phyloP scores from a whole-genome alignment of 2,329 filamentous ascomycete genomes.

The Pseudonectria foliicola region DNA sequence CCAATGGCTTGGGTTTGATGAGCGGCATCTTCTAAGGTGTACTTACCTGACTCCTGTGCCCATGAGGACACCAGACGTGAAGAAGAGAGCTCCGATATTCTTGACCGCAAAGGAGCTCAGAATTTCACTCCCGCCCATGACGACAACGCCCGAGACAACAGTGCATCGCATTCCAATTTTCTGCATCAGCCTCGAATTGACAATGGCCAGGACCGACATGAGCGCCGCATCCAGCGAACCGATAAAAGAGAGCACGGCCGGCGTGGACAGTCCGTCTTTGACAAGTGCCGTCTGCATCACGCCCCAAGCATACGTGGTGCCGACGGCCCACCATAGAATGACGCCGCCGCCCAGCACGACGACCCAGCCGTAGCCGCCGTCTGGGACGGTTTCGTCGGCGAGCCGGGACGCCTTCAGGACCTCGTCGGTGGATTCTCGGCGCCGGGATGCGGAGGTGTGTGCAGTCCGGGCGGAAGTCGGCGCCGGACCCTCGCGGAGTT shows the following conservation, averaged over 20 bases:
- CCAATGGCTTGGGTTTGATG: neutral
- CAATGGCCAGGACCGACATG: slow-evolving; percentile 44
- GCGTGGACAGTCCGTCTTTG: slow-evolving; percentile 36
- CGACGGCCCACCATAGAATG: slow-evolving; percentile 50
- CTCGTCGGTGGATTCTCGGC: slow-evolving; percentile 8
- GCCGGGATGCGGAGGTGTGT: neutral
- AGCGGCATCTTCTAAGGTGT: neutral
- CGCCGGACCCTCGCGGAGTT: slow-evolving; percentile 4
- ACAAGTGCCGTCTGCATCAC: slow-evolving; percentile 52
- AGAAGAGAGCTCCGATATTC: slow-evolving; percentile 29
- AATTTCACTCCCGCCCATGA: slow-evolving; percentile 44
- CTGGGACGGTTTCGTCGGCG: slow-evolving; percentile 40
- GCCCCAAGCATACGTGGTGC: slow-evolving; percentile 52
- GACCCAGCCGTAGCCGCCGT: slow-evolving; percentile 51
- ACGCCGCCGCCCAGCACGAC: slow-evolving; percentile 44
- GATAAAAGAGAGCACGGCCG: slow-evolving; percentile 51
- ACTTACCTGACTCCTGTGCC: slow-evolving; percentile 26
- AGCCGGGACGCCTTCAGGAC: slow-evolving; percentile 35
- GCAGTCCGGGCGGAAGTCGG: slow-evolving; percentile 2
- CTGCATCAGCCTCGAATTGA: slow-evolving; percentile 44
- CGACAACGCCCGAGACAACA: slow-evolving; percentile 40
- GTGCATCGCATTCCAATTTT: slow-evolving; percentile 40
- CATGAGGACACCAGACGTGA: slow-evolving; percentile 26
- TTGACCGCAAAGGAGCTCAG: slow-evolving; percentile 31
- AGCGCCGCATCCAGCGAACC: slow-evolving; percentile 45